Base-by-base conservation (phyloP, 2,329 filamentous ascomycete genomes). In the Sporothrix brasiliensis region DNA sequence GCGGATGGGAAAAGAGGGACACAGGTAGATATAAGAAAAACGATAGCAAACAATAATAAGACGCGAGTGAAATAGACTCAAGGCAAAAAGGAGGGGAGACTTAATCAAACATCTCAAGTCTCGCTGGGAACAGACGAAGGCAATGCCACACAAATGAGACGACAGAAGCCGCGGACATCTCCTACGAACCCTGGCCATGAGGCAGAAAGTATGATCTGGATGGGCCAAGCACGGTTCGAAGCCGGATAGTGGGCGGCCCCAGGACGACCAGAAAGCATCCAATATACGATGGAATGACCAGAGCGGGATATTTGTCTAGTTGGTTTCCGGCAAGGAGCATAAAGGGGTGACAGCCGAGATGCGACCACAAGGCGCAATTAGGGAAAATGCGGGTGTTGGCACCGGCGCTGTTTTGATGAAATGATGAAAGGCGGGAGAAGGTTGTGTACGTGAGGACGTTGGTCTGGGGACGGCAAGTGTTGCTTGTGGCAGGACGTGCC, bases 401-500 rank as follows among this genome's bases (percentile, higher is more conserved):
- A 6, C 14, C 14, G 44, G 14, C 44, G 44, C 14, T 49, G 14
- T 16, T 16, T 6, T 54, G 24, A 14, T 19, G 14, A 16, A 13
- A 53, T 34, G 34, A 34, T 34, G 52, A 11, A 54, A 54, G 24
- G 13, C 52, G 30, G 56, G 14, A 60, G 56, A 60, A 60, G 10
- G 56, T 10, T 9, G 56, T 21, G 21, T 53, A 53, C 11, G 56
- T 41, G 30, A 41, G 56, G 34, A 41, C n/a, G 34, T 34, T 34
- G 54, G 30, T 60, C 56, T 41, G 56, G 56, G 54, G 56, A 41
- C 56, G 56, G 56, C 56, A 60, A 21, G 34, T 41, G 30, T 6
- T 41, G 19, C 41, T 60, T 60, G 5, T 21, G 56, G 19, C 19
- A 39, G 54, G 2, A 58, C 24, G 54, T 58, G 54, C 30, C 27